Evolutionary conservation across 1,284 basidiomycete genomes (phyloP).

Genomic region (Sanghuangporus baumii): DNA sequence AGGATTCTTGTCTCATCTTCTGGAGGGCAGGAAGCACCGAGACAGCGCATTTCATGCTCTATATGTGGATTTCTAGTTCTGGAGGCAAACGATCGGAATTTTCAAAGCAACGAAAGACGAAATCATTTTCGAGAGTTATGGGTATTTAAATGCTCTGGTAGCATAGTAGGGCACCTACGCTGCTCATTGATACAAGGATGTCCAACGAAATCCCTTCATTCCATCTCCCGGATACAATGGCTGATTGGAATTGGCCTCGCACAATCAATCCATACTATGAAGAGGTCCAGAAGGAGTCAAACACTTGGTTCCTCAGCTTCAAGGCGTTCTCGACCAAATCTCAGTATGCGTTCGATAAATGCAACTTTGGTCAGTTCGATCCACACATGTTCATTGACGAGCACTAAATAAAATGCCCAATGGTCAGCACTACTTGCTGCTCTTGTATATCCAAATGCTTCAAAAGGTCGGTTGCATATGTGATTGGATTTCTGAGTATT

Average conservation of each 20-base stretch:
- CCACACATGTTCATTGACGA: neutral
- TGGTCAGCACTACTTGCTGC: conserved; percentile 17
- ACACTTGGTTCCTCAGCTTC: conserved; percentile 5
- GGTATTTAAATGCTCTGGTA: no score
- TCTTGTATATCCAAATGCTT: conserved; percentile 22
- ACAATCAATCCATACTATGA: conserved; percentile 6
- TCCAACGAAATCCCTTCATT: neutral
- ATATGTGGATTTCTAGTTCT: no score
- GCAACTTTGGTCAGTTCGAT: conserved; percentile 17
- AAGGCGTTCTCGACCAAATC: conserved; percentile 10
- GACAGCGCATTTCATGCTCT: no score
- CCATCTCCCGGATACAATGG: conserved; percentile 2
- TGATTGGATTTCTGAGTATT: neutral
- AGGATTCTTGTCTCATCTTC: no score
- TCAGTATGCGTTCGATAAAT: conserved; percentile 17
- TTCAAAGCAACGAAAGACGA: neutral
- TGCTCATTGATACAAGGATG: neutral
- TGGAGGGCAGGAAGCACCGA: no score
- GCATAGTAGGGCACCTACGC: neutral
- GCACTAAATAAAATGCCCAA: neutral
- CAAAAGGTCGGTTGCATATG: neutral
- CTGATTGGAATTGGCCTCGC: conserved; percentile 4
- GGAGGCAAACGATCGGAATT: no score
- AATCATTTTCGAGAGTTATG: neutral
- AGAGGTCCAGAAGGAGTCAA: neutral